Conservation (phyloP, 2,329 filamentous ascomycete species). For the Colletotrichum sp. region DNA sequence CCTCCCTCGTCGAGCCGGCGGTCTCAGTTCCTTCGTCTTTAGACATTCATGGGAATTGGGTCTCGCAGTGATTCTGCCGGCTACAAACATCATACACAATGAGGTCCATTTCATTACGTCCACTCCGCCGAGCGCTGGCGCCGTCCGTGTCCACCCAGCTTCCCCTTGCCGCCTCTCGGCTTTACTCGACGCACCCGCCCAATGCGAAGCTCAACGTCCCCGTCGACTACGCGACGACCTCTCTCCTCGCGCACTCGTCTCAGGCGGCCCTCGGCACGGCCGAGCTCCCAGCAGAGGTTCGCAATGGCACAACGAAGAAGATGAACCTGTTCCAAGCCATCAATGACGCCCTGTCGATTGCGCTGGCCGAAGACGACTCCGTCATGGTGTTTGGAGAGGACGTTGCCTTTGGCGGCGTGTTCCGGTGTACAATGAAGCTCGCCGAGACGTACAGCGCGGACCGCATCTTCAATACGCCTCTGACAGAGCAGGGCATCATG, state of each 20-base stretch:
- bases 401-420: slow-evolving; percentile 95
- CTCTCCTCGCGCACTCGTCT: slow-evolving; percentile 81
- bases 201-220: slow-evolving; percentile 80
- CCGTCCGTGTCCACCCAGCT: slow-evolving; percentile 8
- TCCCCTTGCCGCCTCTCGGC: slow-evolving; percentile 18
- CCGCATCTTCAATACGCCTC: slow-evolving; percentile 93
- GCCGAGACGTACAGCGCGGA: slow-evolving; percentile 86
- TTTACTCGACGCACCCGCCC: slow-evolving; percentile 63
- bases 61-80: not conserved
- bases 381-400: slow-evolving; percentile 96
- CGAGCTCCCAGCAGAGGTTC: slow-evolving; percentile 72
- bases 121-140: slow-evolving; percentile 16
- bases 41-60: not conserved
- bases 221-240: slow-evolving; percentile 83
- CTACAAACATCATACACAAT: not conserved
- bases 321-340: slow-evolving; percentile 95
- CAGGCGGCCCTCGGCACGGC: slow-evolving; percentile 72
- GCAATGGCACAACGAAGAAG: slow-evolving; percentile 76
- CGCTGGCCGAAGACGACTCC: slow-evolving; percentile 81
- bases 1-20: slow-evolving; percentile 6
- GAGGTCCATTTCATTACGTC: slow-evolving; percentile 15
- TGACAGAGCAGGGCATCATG: slow-evolving; percentile 93
- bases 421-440: slow-evolving; percentile 91
- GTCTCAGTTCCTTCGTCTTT: slow-evolving; percentile 5
- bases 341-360: slow-evolving; percentile 86